phyloP scores from a whole-genome alignment of 2,329 filamentous ascomycete genomes.

The Colletotrichum filicis region DNA sequence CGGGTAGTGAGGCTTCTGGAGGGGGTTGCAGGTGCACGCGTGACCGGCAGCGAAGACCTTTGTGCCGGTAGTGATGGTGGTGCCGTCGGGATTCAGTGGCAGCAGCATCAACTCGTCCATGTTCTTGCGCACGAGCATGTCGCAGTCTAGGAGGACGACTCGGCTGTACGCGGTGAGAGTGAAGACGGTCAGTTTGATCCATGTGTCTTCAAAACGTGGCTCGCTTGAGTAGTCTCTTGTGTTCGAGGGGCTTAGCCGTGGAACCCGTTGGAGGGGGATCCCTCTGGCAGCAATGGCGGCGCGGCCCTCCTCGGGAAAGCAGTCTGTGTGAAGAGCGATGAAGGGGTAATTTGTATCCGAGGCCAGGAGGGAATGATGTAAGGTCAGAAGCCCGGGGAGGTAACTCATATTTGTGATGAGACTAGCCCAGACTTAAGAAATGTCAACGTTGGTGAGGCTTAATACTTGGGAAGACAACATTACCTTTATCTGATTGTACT shows the following conservation, averaged over 20 bases:
- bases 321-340: neutral
- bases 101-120: neutral
- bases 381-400: neutral
- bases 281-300: neutral
- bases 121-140: slow-evolving; percentile 46
- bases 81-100: neutral
- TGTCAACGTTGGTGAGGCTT: neutral
- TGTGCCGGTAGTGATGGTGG: neutral
- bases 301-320: neutral
- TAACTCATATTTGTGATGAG: neutral
- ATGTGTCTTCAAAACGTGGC: slow-evolving; percentile 88
- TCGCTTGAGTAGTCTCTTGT: slow-evolving; percentile 74
- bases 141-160: slow-evolving; percentile 85
- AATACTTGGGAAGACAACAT: neutral
- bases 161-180: slow-evolving; percentile 79
- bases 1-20: neutral
- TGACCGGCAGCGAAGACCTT: neutral
- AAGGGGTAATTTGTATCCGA: neutral
- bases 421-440: neutral
- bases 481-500: neutral
- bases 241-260: neutral
- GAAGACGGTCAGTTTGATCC: slow-evolving; percentile 88
- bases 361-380: neutral
- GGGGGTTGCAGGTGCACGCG: neutral
- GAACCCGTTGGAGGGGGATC: neutral